Evolutionary conservation across 352 stramenopile species (phyloP), one percentile per base, ranked within the genome.

Genomic region (Phytophthora hibernalis): DNA sequence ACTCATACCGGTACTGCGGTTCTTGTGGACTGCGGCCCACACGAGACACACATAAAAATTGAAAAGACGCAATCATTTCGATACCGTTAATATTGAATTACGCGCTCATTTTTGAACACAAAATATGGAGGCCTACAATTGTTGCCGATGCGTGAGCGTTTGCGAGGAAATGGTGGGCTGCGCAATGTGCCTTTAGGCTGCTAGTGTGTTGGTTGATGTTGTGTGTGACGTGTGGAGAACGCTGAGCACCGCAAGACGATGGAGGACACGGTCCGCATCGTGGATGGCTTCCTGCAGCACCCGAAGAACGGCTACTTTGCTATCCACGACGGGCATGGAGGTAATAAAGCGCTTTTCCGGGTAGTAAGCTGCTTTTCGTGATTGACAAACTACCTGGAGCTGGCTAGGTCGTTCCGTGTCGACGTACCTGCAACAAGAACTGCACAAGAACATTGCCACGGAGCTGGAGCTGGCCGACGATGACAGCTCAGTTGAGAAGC

Each of bases 321-420:
- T 8, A 77, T 95, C 21, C 85, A 91, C 64, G 87, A 95, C 44
- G 87, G 87, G 22, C 87, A 95, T 26, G 87, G 87, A 74, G 87
- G 86, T 92, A 33, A 28, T 40, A 21, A 13, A 54, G 33, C 42
- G n/a, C 38, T 56, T 5, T 33, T 12, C 5, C 28, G 0, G 28
- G 0, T 33, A 11, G 28, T 28, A n/a, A n/a, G n/a, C n/a, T n/a
- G n/a, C n/a, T n/a, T 33, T 33, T 33, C 28, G 28, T 12, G 8
- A 33, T 33, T 33, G 8, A 2, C 18, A 11, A 47, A 18, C 13
- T 42, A n/a, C 58, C 20, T 13, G 15, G n/a, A 26, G 16, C 9
- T 48, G n/a, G 44, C 10, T 48, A 94, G 84, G 87, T 24, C 77
- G 82, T 16, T 83, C 83, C 24, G 83, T 95, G n/a, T 78, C 85